Base-by-base conservation (phyloP, 2,329 filamentous ascomycete species). In the Orbilia ellipsospora region DNA sequence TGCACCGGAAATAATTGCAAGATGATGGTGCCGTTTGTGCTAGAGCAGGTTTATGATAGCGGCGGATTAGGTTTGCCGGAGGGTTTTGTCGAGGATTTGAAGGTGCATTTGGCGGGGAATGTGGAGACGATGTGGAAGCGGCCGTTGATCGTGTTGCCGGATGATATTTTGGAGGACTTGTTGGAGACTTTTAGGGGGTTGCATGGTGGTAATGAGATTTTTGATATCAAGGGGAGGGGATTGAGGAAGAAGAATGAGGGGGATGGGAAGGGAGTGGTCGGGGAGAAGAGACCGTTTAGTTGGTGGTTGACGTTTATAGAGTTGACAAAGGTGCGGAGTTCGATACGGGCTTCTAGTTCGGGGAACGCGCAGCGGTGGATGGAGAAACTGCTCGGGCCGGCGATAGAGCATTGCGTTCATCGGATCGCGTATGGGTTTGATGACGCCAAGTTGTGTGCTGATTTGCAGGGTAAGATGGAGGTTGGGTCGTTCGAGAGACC, bases 1-100 rank as follows among this genome's bases (percentile, higher is more conserved):
- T 79, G 78, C 44, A 62, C 64, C 0, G 78, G 78, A 7, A 55
- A 42, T 2, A 62, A 68, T 20, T 79, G 78, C 54, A 73, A 74
- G 15, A 54, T 63, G 20, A 61, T 77, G 31, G 69, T 78, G 44
- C 78, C 78, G 4, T 77, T 44, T 23, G 63, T 79, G 23, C 44
- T 79, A 13, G 65, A 77, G 13, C 64, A 61, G 57, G 50, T 79
- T 6, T 55, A 75, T 44, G 52, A 70, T 16, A 67, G 48, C 20
- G 77, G 78, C 15, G 72, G 72, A 59, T 36, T 75, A 45, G 72
- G 72, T 8, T 31, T 75, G 45, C 16, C 40, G 10, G 52, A 18
- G 8, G 13, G 20, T 23, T 44, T 69, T 12, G 31, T 13, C 4
- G 45, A 59, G n/a, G 57, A 68, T 48, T 13, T 64, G 13, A 60